phyloP scores from a whole-genome alignment of 495 filamentous ascomycete genomes.

The Bryoglossum gracile region DNA sequence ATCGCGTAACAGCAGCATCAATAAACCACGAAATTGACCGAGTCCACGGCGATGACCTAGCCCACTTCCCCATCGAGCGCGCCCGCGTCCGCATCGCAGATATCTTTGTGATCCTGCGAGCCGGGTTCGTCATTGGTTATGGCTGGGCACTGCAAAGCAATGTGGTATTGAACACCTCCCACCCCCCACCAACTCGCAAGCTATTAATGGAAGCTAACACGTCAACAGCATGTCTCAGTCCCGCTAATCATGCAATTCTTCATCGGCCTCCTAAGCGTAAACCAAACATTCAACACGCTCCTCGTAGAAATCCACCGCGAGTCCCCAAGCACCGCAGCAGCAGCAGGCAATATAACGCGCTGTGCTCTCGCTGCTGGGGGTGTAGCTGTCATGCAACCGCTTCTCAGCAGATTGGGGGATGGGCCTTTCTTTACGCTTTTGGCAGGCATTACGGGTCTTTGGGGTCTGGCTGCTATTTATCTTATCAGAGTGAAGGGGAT shows the following conservation, averaged over 20 bases:
- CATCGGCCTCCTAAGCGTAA: conserved; percentile 3
- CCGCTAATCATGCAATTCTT: conserved; percentile 21
- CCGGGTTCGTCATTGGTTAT: conserved; percentile 2
- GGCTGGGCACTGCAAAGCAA: conserved; percentile 17
- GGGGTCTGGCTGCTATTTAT: not conserved
- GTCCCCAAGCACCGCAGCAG: conserved; percentile 22
- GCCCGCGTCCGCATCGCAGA: conserved; percentile 18
- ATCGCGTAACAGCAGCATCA: conserved; percentile 16
- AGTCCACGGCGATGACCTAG: conserved; percentile 8
- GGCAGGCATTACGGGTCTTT: not conserved
- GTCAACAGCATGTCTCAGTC: conserved; percentile 8
- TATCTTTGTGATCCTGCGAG: not conserved
- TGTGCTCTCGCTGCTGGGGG: conserved; percentile 20
- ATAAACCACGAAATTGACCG: conserved; percentile 9
- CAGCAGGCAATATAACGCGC: conserved; percentile 17
- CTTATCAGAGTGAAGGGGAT: not conserved
- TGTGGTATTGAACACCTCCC: too few species aligned
- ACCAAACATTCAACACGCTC: conserved; percentile 12
- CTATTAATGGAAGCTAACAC: too few species aligned
- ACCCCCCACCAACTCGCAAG: too few species aligned
- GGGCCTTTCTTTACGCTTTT: conserved; percentile 25
- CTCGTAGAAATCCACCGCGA: conserved; percentile 23
- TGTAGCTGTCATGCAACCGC: conserved; percentile 21
- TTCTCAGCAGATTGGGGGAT: conserved; percentile 18
- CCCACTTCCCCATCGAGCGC: conserved; percentile 24